Evolutionary conservation across 371 early-diverging fungal species (phyloP), one percentile per base, ranked within the genome.

Genomic region (Mucor racemosus): DNA sequence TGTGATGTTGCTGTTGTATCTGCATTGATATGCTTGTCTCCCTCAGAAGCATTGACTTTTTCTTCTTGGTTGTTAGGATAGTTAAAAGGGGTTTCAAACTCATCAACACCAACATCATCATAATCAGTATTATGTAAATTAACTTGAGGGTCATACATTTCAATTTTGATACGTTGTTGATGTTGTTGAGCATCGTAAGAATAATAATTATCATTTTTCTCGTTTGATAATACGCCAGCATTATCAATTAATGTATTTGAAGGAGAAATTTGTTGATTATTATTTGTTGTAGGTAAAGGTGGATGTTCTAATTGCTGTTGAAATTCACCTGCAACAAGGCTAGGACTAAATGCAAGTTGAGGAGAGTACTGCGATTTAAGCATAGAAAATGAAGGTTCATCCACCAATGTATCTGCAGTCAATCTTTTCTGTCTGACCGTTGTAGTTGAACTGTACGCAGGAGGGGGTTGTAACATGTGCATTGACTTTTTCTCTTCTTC

Each of bases 301-400:
- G 55, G 57, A n/a, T 58, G 55, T n/a, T 50, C 15, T 31, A 17
- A 35, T 21, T 69, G 65, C 10, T 65, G 65, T 34, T 53, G 62
- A 50, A 72, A 64, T 33, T 67, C 62, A 44, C 65, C 66, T 61
- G 66, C 69, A 56, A 66, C 59, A 42, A 68, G 55, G 33, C 73
- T 73, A 19, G 73, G 73, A 53, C 73, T 73, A 41, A 73, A 59
- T 44, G 73, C 69, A 46, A 73, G 63, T 63, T 73, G 73, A 42
- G 73, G 73, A 55, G 73, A 62, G 44, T 73, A 73, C 42, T 73
- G 73, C 15, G 36, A 62, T 38, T 66, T 73, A 5, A 71, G 54
- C 64, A 63, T 53, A 10, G 63, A 33, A 0, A 59, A 14, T 8
- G 55, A 50, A 6, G 41, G 39, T 15, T 66, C 59, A 17, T 63